Evolutionary conservation across 805 yeast species (phyloP).

Genomic region (Torulaspora indica): DNA sequence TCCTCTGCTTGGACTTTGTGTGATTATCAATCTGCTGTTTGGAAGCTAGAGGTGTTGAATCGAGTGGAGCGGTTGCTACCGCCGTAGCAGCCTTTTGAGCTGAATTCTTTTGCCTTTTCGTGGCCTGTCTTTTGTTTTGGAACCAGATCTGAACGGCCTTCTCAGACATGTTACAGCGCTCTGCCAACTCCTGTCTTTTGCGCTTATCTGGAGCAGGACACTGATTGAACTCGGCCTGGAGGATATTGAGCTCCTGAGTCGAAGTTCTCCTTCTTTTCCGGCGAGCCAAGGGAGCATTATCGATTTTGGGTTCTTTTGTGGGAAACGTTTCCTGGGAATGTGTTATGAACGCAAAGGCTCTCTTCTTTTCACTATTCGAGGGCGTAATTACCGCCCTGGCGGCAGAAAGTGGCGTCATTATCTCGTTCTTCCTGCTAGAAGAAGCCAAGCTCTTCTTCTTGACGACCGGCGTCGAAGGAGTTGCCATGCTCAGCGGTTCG

Average conservation of each 20-base stretch:
- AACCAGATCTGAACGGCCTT: conserved; percentile 98
- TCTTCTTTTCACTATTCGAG: conserved; percentile 33
- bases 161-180: conserved; percentile 85
- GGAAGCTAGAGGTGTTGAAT: conserved; percentile 11
- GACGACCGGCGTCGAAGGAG: conserved; percentile 22
- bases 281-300: conserved; percentile 88
- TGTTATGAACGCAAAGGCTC: conserved; percentile 77
- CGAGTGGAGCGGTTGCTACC: conserved; percentile 1
- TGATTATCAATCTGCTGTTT: background rate
- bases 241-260: conserved; percentile 73
- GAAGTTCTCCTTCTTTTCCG: conserved; percentile 94
- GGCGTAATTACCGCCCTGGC: conserved; percentile 34
- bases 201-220: conserved; percentile 80
- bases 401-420: conserved; percentile 34
- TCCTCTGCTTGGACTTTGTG: background rate
- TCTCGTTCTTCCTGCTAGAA: conserved; percentile 19
- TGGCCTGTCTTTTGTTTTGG: conserved; percentile 87
- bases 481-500: conserved; percentile 1
- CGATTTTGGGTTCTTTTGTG: conserved; percentile 74
- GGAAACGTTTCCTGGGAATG: conserved; percentile 91
- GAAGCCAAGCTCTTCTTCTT: conserved; percentile 10
- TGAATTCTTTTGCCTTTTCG: conserved; percentile 47
- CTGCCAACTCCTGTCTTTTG: conserved; percentile 73
- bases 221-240: conserved; percentile 70
- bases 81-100: conserved; percentile 7